These are phyloP conservation scores for Vitis hybrid DNA, from an alignment of 177 flowering plant species.

Conservation along the genomic window DNA sequence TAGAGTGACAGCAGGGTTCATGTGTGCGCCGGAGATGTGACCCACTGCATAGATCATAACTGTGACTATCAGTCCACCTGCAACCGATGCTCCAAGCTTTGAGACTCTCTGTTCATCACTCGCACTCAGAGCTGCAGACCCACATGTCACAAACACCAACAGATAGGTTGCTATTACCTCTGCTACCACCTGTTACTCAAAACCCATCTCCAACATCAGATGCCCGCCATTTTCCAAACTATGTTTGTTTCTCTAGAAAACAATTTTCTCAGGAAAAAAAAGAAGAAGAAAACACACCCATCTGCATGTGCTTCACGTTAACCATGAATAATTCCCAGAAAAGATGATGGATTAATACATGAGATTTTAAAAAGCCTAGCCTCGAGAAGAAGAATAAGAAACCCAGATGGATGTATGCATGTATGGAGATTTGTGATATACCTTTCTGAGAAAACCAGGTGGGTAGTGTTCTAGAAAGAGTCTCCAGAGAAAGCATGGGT, in stretches of 20 bases:
- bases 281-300: background rate
- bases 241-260: background rate
- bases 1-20: slow-evolving; percentile 87
- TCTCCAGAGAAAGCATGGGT: background rate
- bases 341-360: background rate
- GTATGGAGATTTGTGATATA: slow-evolving; percentile 1
- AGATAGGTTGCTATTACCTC: slow-evolving; percentile 66
- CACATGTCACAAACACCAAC: slow-evolving; percentile 76
- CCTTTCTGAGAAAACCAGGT: slow-evolving; percentile 46
- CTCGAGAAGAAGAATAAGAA: background rate
- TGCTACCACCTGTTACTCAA: slow-evolving; percentile 50
- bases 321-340: too few relatives aligned
- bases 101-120: slow-evolving; percentile 48
- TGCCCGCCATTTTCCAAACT: background rate
- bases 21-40: slow-evolving; percentile 89
- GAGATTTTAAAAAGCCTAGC: background rate
- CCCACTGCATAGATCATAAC: slow-evolving; percentile 90
- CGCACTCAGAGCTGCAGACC: slow-evolving; percentile 51
- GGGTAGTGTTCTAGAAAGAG: slow-evolving; percentile 31
- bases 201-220: background rate
- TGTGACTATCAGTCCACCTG: slow-evolving; percentile 81
- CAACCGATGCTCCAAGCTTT: slow-evolving; percentile 66
- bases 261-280: background rate
- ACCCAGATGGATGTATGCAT: background rate
- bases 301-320: too few relatives aligned